Base-by-base conservation (phyloP, 2,329 filamentous ascomycete genomes). In the Lecanicillium sp. region DNA sequence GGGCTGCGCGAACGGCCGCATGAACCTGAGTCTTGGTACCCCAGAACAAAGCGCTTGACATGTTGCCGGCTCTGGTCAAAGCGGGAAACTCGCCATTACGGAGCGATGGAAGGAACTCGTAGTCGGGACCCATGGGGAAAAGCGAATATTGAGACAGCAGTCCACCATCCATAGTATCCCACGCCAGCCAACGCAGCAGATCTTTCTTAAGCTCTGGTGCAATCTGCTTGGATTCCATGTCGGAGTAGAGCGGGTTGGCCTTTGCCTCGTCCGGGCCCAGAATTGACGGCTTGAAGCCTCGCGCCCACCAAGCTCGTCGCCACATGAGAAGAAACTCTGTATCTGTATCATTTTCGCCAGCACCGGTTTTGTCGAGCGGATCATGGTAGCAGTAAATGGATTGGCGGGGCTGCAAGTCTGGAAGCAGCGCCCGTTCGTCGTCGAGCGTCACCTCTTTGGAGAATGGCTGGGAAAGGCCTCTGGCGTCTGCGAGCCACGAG, bases 371-470 rank as follows among this genome's bases (percentile, higher is more conserved):
- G 15, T 73, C 64, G 4, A 78, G 80, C 10, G 79, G 71, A 59
- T 95, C 89, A 63, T 95, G 95, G 66, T 91, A 97, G 54, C 90
- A 95, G 67, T 95, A 97, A 47, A 97, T 83, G 1, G 82, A 76
- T 20, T 85, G 82, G 19, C 91, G 79, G 26, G 78, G 70, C 39
- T 65, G 68, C 23, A 95, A 70, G 3, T 87, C 87, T 39, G 93
- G 93, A 3, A 97, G 81, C 47, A 97, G 78, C 7, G 86, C 84
- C 46, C 89, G 78, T 59, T 86, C 85, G 63, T 95, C 86, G 60
- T 95, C 90, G 49, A 93, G 75, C 0, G 79, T 84, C 50, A 93
- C 74, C 14, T 81, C 79, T 36, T 83, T 90, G 15, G 90, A 95
- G 65, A 96, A 97, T 3, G 90, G 88, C 45, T 69, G 69, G 52